Evolutionary conservation across 306 rosid genomes (phyloP).

Genomic region (Arachis hypogaea): DNA sequence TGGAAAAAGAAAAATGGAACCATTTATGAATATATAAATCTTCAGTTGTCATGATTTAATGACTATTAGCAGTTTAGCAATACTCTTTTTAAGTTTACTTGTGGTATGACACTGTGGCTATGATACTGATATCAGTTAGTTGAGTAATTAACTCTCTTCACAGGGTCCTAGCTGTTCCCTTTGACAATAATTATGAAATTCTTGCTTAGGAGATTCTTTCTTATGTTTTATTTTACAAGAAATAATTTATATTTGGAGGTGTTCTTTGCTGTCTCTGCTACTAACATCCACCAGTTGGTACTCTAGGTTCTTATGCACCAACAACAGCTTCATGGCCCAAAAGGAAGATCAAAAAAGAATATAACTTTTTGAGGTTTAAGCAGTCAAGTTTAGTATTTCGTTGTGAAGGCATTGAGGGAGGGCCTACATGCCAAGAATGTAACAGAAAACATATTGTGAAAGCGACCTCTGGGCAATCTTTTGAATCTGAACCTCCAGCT

Average conservation of each 20-base stretch:
- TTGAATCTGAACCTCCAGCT: constrained; percentile 68
- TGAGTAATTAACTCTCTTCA: not conserved
- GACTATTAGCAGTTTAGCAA: not conserved
- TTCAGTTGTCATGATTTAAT: not conserved
- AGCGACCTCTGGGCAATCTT: constrained; percentile 69
- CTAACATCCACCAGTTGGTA: constrained; percentile 29
- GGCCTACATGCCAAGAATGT: constrained; percentile 37
- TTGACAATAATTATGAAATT: not conserved
- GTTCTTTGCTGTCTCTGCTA: constrained; percentile 12
- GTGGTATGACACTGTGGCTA: not conserved
- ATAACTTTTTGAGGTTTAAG: constrained; percentile 40
- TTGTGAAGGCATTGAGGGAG: constrained; percentile 40
- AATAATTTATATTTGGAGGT: constrained; percentile 7
- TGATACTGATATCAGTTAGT: not conserved
- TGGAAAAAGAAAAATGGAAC: not conserved
- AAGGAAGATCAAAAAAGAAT: constrained; percentile 48
- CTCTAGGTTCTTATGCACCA: constrained; percentile 49
- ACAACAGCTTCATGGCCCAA: constrained; percentile 51
- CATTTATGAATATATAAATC: constrained; percentile 10
- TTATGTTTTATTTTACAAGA: constrained; percentile 10
- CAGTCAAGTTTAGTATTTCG: constrained; percentile 22
- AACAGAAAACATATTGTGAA: constrained; percentile 48
- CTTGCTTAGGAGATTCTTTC: not conserved
- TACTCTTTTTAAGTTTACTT: constrained; percentile 1
- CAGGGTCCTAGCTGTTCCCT: too few species aligned